A percentile compares a stretch with the other conserved stretches of the same genome.
Conservation (phyloP, 163 green algal species). For the Scenedesmus sp. region DNA sequence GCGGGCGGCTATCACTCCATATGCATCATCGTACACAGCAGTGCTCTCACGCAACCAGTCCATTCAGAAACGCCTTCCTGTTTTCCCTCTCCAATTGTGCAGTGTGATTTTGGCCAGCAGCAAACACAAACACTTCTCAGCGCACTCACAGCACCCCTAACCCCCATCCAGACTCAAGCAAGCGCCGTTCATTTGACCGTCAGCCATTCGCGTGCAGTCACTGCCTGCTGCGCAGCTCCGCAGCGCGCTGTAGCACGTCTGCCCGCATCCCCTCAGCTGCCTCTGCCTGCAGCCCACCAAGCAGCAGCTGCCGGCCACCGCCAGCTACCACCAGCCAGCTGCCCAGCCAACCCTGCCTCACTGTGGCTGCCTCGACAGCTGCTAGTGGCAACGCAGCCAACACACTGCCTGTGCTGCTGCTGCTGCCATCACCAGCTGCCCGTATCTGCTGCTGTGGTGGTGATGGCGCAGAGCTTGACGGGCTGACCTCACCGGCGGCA, state of each 20-base stretch:
- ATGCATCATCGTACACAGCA: too few relatives aligned
- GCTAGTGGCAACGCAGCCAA: background rate
- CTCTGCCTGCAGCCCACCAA: background rate
- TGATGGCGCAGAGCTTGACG: background rate
- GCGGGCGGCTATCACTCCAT: too few relatives aligned
- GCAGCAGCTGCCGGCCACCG: background rate
- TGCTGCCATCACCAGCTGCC: background rate
- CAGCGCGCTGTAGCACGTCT: background rate
- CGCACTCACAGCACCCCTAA: too few relatives aligned
- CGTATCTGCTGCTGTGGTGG: background rate
- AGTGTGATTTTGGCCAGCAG: too few relatives aligned
- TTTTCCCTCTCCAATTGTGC: too few relatives aligned
- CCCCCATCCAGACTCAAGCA: too few relatives aligned
- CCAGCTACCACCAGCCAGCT: background rate
- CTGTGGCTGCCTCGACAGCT: background rate
- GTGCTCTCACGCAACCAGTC: too few relatives aligned
- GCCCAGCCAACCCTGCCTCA: background rate
- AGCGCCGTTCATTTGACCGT: too few relatives aligned
- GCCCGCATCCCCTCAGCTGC: background rate
- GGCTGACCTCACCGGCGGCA: background rate
- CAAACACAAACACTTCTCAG: too few relatives aligned
- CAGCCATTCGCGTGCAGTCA: too few relatives aligned
- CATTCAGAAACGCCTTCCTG: too few relatives aligned
- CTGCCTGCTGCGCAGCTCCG: background rate
- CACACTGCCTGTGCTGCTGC: background rate